phyloP scores from a whole-genome alignment of 225 moss, liverwort and hornwort genomes.

The Pseudisothecium myosuroides region DNA sequence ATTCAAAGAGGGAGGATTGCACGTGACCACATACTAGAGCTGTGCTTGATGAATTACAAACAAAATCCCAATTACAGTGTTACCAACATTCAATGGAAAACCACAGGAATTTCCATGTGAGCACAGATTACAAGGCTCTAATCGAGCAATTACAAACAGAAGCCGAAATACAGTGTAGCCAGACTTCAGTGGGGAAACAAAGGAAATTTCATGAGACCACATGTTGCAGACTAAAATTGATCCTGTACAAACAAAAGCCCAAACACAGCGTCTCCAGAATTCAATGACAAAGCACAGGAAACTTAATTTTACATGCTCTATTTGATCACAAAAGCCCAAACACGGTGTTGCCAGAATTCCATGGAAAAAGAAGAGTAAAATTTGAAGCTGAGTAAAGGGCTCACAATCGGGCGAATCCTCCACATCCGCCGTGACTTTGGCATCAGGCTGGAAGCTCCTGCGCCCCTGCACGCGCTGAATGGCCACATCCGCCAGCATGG shows the following conservation, averaged over 20 bases:
- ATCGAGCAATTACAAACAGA: neutral
- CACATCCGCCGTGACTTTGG: constrained; percentile 1
- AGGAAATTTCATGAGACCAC: neutral
- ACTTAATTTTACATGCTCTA: neutral
- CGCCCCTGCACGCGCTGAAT: constrained; percentile 33
- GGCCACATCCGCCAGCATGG: constrained; percentile 59
- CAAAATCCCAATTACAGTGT: neutral
- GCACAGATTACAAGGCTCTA: neutral
- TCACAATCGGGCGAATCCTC: constrained; percentile 21
- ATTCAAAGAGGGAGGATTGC: neutral
- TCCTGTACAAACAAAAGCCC: neutral
- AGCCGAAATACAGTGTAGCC: neutral
- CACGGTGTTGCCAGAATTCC: neutral
- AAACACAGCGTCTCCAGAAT: neutral
- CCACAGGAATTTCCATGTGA: no score
- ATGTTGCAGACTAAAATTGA: neutral
- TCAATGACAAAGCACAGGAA: neutral
- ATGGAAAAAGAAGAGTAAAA: neutral
- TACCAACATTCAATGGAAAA: neutral
- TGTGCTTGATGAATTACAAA: no score
- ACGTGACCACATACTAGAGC: neutral
- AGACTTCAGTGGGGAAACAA: neutral
- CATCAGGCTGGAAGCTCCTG: neutral
- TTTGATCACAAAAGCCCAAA: neutral
- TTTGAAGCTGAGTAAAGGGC: neutral